Evolutionary conservation across 768 basidiomycete species (phyloP).

Genomic region (Atractiella rhizophila): DNA sequence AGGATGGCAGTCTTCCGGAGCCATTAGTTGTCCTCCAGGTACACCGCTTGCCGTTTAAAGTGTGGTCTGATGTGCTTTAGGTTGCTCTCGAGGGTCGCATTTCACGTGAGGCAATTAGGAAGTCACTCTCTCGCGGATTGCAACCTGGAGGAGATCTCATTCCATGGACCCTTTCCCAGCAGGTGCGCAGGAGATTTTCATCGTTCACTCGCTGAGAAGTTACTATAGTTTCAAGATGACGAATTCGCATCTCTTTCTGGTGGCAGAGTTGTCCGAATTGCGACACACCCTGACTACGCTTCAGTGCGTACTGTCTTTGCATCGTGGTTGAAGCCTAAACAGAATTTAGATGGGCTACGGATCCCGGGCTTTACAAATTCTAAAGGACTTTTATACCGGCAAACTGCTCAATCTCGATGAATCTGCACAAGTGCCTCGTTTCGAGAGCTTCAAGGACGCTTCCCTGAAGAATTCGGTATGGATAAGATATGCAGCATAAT

Average conservation of each 20-base stretch:
- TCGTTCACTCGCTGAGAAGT: slow-evolving; percentile 3
- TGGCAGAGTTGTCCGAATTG: slow-evolving; percentile 70
- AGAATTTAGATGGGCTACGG: slow-evolving; percentile 81
- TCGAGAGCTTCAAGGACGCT: slow-evolving; percentile 39
- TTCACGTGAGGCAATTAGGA: slow-evolving; percentile 56
- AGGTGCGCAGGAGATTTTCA: slow-evolving; percentile 18
- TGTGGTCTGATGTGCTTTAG: slow-evolving; percentile 1
- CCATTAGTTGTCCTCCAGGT: slow-evolving; percentile 74
- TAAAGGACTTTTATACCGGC: slow-evolving; percentile 78
- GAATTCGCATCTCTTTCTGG: slow-evolving; percentile 80
- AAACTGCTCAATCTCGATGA: slow-evolving; percentile 76
- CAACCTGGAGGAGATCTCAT: slow-evolving; percentile 88
- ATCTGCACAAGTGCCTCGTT: slow-evolving; percentile 25
- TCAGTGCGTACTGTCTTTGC: slow-evolving; percentile 32
- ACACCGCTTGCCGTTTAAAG: neutral
- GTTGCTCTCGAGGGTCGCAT: slow-evolving; percentile 90
- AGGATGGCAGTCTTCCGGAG: slow-evolving; percentile 57
- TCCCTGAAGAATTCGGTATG: no score
- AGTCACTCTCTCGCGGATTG: slow-evolving; percentile 55
- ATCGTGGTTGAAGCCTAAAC: neutral
- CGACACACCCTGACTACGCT: slow-evolving; percentile 84
- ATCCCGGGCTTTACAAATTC: slow-evolving; percentile 53
- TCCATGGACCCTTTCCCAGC: slow-evolving; percentile 77
- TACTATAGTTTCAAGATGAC: slow-evolving; percentile 67
- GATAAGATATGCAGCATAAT: no score